Evolutionary conservation across 78 protist species (phyloP), one percentile per base, ranked within the genome.

Genomic region (Monocercomonoides exilis): DNA sequence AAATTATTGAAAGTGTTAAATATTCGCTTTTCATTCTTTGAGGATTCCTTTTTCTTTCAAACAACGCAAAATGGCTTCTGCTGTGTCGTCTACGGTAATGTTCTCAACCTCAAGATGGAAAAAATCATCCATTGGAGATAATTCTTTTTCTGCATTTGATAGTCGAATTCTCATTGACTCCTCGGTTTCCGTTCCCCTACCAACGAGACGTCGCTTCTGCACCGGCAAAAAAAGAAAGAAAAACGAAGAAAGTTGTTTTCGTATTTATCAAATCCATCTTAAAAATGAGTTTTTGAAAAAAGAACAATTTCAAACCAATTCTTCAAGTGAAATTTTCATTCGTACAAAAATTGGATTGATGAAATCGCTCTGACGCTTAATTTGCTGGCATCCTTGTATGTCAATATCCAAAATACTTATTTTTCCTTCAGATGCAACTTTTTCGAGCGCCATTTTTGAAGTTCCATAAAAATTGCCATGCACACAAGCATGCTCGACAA

Each of bases 401-500:
- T 54, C 70, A 21, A 54, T 54, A 21, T 54, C 70, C 11, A 54
- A 21, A 21, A 54, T 21, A 54, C 38, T 21, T 11, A 54, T 54
- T 54, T 54, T 54, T 11, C 21, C 21, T 54, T 54, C 70, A 54
- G 38, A 29, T 11, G 11, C 21, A 11, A 54, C 38, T 54, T 21
- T 54, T 21, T 54, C 70, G 11, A 54, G 11, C 21, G 11, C 70
- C 70, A 54, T 54, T 54, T 54, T 54, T 29, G 70, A 54, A 29
- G 70, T 54, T 54, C 70, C 70, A 54, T 54, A 54, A 11, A 54
- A 29, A 21, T 54, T 54, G 38, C 70, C 70, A 54, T 54, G 70
- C 11, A 54, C 70, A 21, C 21, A 11, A 54, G 38, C 11, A 29
- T 54, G 70, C 87, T 94, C 96, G 34, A 94, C n/a, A 33, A 94